phyloP scores from a whole-genome alignment of 495 filamentous ascomycete species.

The Penicillium psychrofluorescens region DNA sequence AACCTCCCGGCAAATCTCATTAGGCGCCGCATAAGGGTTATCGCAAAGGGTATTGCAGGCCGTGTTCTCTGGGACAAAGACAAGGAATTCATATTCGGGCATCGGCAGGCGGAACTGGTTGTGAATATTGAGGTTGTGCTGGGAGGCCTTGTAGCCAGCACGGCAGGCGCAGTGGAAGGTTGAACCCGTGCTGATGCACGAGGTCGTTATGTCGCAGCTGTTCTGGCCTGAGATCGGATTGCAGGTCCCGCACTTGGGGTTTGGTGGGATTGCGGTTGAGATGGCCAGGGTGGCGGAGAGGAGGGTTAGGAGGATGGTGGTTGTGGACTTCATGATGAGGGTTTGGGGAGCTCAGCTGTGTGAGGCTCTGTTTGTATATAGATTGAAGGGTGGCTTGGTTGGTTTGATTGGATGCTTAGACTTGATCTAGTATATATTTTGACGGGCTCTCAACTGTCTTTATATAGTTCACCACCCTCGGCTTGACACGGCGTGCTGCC shows the following conservation, averaged over 20 bases:
- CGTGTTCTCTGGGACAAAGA: constrained; percentile 33
- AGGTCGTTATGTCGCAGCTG: constrained; percentile 35
- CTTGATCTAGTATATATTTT: constrained; percentile 1
- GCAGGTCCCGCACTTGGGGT: constrained; percentile 29
- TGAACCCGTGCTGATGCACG: constrained; percentile 53
- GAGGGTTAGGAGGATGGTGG: constrained; percentile 21
- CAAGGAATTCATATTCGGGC: constrained; percentile 35
- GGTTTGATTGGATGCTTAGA: not conserved
- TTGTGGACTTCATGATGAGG: constrained; percentile 3
- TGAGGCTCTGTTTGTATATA: not conserved
- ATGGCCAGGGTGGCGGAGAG: constrained; percentile 15
- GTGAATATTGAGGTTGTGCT: constrained; percentile 21
- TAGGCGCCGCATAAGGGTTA: constrained; percentile 21
- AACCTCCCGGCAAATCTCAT: constrained; percentile 33
- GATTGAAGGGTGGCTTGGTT: not conserved
- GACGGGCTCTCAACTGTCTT: constrained; percentile 2
- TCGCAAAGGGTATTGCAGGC: constrained; percentile 33
- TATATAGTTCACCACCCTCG: constrained; percentile 4
- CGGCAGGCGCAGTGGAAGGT: constrained; percentile 71
- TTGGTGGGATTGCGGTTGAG: constrained; percentile 10
- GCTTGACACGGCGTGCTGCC: too few relatives aligned
- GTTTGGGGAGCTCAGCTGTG: constrained; percentile 1
- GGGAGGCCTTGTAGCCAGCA: constrained; percentile 57
- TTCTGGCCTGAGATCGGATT: constrained; percentile 37
- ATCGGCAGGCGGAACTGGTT: constrained; percentile 34